Conservation (phyloP, 2,329 filamentous ascomycete genomes). For the Lecanosticta acicola region DNA sequence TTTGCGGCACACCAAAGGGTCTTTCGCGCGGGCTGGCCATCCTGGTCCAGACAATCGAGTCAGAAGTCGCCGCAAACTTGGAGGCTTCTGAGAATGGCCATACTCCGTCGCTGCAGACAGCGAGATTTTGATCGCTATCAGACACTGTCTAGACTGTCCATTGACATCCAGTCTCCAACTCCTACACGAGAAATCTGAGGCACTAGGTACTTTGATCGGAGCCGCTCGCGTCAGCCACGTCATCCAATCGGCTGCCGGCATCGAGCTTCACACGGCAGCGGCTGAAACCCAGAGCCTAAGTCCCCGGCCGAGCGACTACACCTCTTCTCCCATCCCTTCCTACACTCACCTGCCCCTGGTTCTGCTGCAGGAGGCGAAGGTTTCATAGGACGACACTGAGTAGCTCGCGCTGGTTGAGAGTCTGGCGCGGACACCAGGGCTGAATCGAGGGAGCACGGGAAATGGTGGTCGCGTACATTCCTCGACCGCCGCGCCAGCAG, state of each 20-base stretch:
- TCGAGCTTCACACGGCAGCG: background rate
- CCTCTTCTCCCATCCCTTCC: background rate
- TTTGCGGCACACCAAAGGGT: background rate
- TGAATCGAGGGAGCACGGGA: background rate
- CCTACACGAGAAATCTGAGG: background rate
- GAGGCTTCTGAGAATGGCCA: background rate
- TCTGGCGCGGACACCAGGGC: background rate
- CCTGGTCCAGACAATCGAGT: background rate
- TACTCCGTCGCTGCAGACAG: background rate
- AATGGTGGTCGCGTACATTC: conserved; percentile 14
- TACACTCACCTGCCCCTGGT: background rate
- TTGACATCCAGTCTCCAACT: background rate
- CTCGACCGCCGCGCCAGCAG: conserved; percentile 5
- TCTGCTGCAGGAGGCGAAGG: background rate
- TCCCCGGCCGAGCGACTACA: background rate
- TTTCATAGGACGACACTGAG: background rate
- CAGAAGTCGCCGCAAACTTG: background rate
- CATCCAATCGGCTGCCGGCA: background rate
- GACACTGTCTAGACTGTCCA: background rate
- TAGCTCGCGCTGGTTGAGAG: background rate
- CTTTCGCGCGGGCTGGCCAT: background rate
- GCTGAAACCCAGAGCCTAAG: background rate
- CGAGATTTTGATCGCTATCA: background rate
- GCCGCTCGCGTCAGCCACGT: background rate
- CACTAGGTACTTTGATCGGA: too few species aligned